Evolutionary conservation across 2,329 filamentous ascomycete species (phyloP), one percentile per base, ranked within the genome.

Genomic region (Ophiostoma tasmaniense): DNA sequence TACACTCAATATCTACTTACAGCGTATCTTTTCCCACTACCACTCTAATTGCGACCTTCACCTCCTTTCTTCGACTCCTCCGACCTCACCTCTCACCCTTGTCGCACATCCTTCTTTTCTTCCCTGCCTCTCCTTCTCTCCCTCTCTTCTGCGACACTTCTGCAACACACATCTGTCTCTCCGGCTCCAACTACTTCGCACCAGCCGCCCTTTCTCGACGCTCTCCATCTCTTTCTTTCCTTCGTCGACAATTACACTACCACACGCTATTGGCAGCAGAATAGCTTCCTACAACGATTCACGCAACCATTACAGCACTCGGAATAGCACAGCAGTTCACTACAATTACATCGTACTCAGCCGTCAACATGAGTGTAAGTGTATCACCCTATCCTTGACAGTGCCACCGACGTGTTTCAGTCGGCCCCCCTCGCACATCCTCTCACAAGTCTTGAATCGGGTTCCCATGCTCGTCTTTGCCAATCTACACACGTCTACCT

Each of bases 281-380:
- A 13, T 25, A 55, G 50, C 22, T 39, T 11, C 10, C 37, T 39
- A 39, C 37, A 39, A 39, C 37, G 37, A 13, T 25, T 3, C 25
- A n/a, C 3, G 25, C n/a, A 22, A 55, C n/a, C n/a, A 55, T 3
- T 55, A n/a, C 5, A 55, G 50, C 50, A 55, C 45, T 52, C 45
- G n/a, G n/a, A n/a, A n/a, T 55, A 55, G 50, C 17, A 45, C 42
- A 20, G 17, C 42, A 45, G 17, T 8, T 45, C 17, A 42, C 42
- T 52, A n/a, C 45, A 25, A 52, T 20, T 22, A n/a, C 20, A 33
- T 33, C 33, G 33, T 33, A 39, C 37, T 25, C 42, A 37, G 39
- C 68, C 52, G 67, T 30, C 66, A 68, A 52, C 11, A 71, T 71
- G 70, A 71, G 70, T 70, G 70, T 71, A 42, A 68, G 70, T 71